Conservation (phyloP, 176 grass and related monocot species). For the Carex littledalei region DNA sequence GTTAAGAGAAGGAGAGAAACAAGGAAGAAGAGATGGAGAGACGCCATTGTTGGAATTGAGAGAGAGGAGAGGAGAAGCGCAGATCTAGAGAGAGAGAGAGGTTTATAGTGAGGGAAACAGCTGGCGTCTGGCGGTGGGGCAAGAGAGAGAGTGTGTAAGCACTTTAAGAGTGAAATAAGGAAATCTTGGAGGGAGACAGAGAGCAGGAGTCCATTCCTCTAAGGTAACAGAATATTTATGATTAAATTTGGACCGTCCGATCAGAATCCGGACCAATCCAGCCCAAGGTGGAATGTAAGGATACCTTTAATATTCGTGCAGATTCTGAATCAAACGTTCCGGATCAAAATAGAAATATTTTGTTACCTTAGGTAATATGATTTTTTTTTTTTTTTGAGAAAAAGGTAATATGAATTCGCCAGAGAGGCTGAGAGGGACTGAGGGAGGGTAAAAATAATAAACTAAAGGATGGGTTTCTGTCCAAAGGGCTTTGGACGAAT, state of each 20-base stretch:
- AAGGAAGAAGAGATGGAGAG: background rate
- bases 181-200: background rate
- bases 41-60: constrained; percentile 16
- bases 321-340: too few relatives aligned
- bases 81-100: constrained; percentile 21
- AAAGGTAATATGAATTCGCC: too few relatives aligned
- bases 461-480: background rate
- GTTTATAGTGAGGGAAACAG: constrained; percentile 1
- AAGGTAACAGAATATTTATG: too few relatives aligned
- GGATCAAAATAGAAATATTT: too few relatives aligned
- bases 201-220: too few relatives aligned
- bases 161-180: background rate
- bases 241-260: too few relatives aligned
- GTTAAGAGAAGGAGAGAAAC: constrained; percentile 12
- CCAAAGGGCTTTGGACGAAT: too few relatives aligned
- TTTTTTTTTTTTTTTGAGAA: too few relatives aligned
- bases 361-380: too few relatives aligned
- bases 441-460: background rate
- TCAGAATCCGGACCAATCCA: too few relatives aligned
- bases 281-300: too few relatives aligned
- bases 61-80: background rate
- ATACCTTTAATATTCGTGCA: too few relatives aligned
- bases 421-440: background rate
- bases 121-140: background rate
- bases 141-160: background rate